These are phyloP conservation scores for Dissoconium aciculare DNA, from an alignment of 2,329 filamentous ascomycete species.

Conservation along the genomic window DNA sequence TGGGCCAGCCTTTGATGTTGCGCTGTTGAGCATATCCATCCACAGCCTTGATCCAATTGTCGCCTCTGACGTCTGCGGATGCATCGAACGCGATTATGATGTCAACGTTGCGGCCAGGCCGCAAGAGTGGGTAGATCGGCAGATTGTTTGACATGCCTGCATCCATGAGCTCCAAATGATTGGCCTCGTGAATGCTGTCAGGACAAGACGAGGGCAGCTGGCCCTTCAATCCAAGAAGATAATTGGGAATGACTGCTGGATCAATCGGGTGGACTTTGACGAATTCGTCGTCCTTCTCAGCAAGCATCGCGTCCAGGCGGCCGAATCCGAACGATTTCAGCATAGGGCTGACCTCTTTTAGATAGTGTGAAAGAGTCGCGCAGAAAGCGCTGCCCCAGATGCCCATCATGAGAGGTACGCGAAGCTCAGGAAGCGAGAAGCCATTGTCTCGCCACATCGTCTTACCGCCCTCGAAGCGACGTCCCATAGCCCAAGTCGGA, in stretches of 20 bases:
- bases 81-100: slow-evolving; percentile 87
- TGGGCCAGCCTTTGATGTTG: slow-evolving; percentile 83
- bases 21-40: slow-evolving; percentile 87
- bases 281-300: slow-evolving; percentile 67
- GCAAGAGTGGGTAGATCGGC: slow-evolving; percentile 83
- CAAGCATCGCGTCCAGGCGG: slow-evolving; percentile 62
- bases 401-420: slow-evolving; percentile 71
- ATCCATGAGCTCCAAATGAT: slow-evolving; percentile 64
- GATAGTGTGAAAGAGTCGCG: slow-evolving; percentile 89
- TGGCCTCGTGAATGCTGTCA: slow-evolving; percentile 52
- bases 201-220: slow-evolving; percentile 64
- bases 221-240: slow-evolving; percentile 63
- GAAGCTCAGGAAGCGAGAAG: slow-evolving; percentile 66
- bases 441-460: slow-evolving; percentile 49
- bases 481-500: slow-evolving; percentile 82
- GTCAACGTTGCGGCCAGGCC: slow-evolving; percentile 77
- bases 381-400: slow-evolving; percentile 97
- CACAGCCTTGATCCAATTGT: slow-evolving; percentile 90
- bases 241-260: slow-evolving; percentile 82
- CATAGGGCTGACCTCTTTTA: slow-evolving; percentile 78
- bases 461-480: slow-evolving; percentile 59
- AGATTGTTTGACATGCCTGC: slow-evolving; percentile 98
- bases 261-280: slow-evolving; percentile 91
- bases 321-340: slow-evolving; percentile 62
- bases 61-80: slow-evolving; percentile 78